phyloP scores from a whole-genome alignment of 2,329 filamentous ascomycete genomes.

The Neophaeococcomyces mojaviensis region DNA sequence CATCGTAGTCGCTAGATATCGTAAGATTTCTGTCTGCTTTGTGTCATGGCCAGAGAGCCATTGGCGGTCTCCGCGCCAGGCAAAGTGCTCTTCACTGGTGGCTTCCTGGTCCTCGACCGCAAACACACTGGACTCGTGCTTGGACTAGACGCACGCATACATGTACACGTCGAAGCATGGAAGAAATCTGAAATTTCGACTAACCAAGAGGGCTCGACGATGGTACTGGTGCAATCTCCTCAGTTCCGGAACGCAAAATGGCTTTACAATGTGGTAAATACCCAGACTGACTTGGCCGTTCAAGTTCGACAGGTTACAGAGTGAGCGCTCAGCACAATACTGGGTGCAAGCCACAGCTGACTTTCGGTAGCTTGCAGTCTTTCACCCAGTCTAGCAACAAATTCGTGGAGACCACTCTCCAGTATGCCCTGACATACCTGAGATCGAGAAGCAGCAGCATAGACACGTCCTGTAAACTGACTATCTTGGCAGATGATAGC shows the following conservation, averaged over 20 bases:
- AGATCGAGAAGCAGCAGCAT: slow-evolving; percentile 44
- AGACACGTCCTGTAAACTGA: slow-evolving; percentile 63
- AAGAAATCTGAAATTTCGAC: slow-evolving; percentile 16
- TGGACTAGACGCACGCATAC: slow-evolving; percentile 57
- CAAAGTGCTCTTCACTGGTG: slow-evolving; percentile 90
- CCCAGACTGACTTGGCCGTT: background rate
- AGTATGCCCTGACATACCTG: slow-evolving; percentile 79
- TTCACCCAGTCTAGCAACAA: slow-evolving; percentile 50
- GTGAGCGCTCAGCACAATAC: slow-evolving; percentile 47
- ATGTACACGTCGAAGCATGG: slow-evolving; percentile 48
- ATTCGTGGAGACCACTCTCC: slow-evolving; percentile 87
- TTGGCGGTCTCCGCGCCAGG: slow-evolving; percentile 79
- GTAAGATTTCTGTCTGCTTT: no score
- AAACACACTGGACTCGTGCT: slow-evolving; percentile 69
- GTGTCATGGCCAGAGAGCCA: slow-evolving; percentile 1
- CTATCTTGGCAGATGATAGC: slow-evolving; percentile 88
- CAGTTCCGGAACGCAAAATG: slow-evolving; percentile 84
- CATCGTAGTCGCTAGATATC: no score
- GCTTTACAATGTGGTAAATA: slow-evolving; percentile 63
- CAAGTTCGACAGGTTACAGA: slow-evolving; percentile 43
- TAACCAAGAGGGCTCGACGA: background rate
- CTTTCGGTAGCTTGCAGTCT: background rate
- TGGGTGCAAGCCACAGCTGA: background rate
- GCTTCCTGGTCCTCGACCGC: slow-evolving; percentile 88
- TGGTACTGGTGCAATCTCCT: slow-evolving; percentile 77